These are phyloP conservation scores for Leccinum arenicola DNA, from an alignment of 768 basidiomycete genomes.

Conservation along the genomic window DNA sequence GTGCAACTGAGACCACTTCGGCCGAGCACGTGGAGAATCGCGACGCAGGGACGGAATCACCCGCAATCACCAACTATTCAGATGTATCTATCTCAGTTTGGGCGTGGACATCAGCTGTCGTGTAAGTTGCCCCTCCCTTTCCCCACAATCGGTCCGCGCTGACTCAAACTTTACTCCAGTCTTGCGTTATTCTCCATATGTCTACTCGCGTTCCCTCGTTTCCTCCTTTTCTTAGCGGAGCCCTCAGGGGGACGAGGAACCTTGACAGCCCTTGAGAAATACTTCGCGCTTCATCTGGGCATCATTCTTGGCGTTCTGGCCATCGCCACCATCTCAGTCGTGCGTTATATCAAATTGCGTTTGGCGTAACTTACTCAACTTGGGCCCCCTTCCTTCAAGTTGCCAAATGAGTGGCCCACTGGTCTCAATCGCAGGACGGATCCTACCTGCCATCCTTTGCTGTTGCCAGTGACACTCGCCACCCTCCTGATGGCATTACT, in stretches of 20 bases:
- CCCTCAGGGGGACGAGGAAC: constrained; percentile 38
- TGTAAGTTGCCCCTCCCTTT: constrained; percentile 19
- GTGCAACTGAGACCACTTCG: constrained; percentile 2
- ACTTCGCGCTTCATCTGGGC: constrained; percentile 65
- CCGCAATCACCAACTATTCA: not conserved
- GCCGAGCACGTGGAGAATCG: constrained; percentile 11
- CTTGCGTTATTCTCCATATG: constrained; percentile 34
- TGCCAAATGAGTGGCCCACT: constrained; percentile 41
- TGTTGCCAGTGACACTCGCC: constrained; percentile 57
- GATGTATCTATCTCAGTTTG: constrained; percentile 34
- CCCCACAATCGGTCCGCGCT: not conserved
- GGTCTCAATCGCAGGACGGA: constrained; percentile 28
- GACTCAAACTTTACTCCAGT: constrained; percentile 21
- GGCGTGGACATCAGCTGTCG: constrained; percentile 36
- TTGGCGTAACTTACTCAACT: constrained; percentile 3
- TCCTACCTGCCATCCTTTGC: constrained; percentile 53
- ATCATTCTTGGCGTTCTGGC: constrained; percentile 57
- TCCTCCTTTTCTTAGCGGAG: constrained; percentile 66
- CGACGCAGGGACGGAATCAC: not conserved
- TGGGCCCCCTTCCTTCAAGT: constrained; percentile 27
- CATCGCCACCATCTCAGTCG: constrained; percentile 57
- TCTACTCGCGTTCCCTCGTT: constrained; percentile 54
- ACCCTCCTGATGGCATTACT: constrained; percentile 55
- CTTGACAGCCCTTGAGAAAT: constrained; percentile 67
- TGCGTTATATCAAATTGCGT: constrained; percentile 23